Conservation (phyloP, 2,329 filamentous ascomycete genomes). For the Diaporthe ilicicola region DNA sequence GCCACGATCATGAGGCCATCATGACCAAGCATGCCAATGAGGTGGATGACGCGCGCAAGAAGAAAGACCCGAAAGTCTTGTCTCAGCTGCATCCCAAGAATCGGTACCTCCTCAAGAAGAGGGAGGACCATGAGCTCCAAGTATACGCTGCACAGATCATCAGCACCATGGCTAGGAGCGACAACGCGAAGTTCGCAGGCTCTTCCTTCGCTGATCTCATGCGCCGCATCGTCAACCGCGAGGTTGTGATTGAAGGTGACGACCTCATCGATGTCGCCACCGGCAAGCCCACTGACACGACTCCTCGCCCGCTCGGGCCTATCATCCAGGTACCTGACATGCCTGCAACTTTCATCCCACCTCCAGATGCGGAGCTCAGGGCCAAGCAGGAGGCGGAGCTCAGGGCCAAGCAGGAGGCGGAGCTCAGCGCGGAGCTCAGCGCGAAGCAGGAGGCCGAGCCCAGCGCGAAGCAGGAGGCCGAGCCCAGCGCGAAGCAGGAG, state of each 20-base stretch:
- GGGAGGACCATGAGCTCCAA: conserved; percentile 73
- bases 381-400: neutral
- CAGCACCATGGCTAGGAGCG: conserved; percentile 72
- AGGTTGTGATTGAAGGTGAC: conserved; percentile 78
- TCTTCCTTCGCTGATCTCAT: conserved; percentile 81
- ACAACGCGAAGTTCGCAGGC: conserved; percentile 78
- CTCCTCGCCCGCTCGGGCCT: neutral
- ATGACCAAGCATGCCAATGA: conserved; percentile 27
- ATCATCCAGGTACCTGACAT: conserved; percentile 8
- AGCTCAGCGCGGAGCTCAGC: too few relatives aligned
- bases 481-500: neutral
- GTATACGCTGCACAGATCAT: conserved; percentile 76
- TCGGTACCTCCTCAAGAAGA: conserved; percentile 42
- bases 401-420: neutral
- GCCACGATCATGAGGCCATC: conserved; percentile 35
- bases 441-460: neutral
- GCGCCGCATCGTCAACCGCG: conserved; percentile 75
- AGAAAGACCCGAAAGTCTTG: conserved; percentile 33
- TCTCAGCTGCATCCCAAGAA: conserved; percentile 43
- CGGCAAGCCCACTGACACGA: conserved; percentile 24
- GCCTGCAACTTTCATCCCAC: conserved; percentile 16
- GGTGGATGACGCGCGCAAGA: conserved; percentile 36
- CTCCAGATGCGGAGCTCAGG: conserved; percentile 3
- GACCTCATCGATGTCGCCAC: conserved; percentile 60
- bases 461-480: neutral